Evolutionary conservation across 495 filamentous ascomycete genomes (phyloP).

Genomic region (Daldinia caldariorum): DNA sequence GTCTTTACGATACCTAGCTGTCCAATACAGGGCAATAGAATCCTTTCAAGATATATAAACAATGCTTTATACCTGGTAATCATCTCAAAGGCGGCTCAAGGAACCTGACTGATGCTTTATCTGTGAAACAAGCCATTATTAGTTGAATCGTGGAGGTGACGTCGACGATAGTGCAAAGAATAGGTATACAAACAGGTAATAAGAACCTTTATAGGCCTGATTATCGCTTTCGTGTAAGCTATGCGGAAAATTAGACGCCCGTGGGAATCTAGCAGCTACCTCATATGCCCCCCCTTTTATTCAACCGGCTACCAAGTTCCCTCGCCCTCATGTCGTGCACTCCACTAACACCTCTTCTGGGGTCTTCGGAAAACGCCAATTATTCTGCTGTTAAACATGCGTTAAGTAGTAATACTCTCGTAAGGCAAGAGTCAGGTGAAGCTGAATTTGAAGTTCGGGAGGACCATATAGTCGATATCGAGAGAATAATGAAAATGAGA

Average conservation of each 20-base stretch:
- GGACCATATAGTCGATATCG: conserved; percentile 20
- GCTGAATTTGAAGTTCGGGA: background rate
- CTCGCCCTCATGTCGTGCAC: conserved; percentile 10
- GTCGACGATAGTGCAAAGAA: background rate
- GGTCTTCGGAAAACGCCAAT: conserved; percentile 1
- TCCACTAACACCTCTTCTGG: conserved; percentile 27
- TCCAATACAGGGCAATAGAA: background rate
- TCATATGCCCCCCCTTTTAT: background rate
- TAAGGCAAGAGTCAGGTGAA: background rate
- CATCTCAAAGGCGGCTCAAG: background rate
- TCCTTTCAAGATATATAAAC: background rate
- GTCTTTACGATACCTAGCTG: background rate
- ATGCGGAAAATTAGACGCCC: background rate
- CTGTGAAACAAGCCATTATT: conserved; percentile 16
- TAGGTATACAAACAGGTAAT: background rate
- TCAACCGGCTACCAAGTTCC: background rate
- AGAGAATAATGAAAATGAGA: background rate
- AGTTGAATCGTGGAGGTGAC: background rate
- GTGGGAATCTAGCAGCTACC: background rate
- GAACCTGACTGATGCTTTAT: background rate
- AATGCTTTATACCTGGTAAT: background rate
- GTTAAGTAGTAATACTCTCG: background rate
- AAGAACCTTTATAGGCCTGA: conserved; percentile 7
- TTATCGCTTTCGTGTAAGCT: background rate
- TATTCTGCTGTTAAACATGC: conserved; percentile 26